Percentiles rank a stretch among this genome's conserved stretches.
phyloP scores from a whole-genome alignment of 2,329 filamentous ascomycete species.

The Verticillium klebahnii region DNA sequence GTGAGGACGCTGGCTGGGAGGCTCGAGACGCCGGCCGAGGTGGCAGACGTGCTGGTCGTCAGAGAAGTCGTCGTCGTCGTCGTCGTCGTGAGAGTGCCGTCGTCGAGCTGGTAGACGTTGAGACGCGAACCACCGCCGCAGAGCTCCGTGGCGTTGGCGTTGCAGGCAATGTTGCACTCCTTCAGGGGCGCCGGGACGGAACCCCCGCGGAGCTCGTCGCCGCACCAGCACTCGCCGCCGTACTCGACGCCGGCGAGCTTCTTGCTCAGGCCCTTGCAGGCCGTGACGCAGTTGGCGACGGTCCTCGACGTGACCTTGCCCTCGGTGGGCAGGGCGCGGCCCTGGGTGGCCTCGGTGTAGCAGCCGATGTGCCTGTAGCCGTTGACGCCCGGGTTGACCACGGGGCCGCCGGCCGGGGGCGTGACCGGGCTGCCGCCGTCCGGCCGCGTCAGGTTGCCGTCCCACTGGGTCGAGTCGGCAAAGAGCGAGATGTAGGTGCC shows the following conservation, averaged over 20 bases:
- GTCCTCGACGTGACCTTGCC: neutral
- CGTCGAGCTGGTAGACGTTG: slow-evolving; percentile 26
- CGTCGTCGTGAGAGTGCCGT: neutral
- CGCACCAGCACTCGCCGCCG: slow-evolving; percentile 33
- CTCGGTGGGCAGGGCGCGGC: slow-evolving; percentile 20
- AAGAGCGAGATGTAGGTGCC: slow-evolving; percentile 44
- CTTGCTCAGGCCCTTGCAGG: slow-evolving; percentile 20
- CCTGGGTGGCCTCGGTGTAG: slow-evolving; percentile 24
- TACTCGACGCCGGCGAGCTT: slow-evolving; percentile 29
- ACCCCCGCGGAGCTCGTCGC: slow-evolving; percentile 19
- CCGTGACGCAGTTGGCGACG: slow-evolving; percentile 7
- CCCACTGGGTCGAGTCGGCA: slow-evolving; percentile 24
- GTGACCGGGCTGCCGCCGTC: slow-evolving; percentile 7
- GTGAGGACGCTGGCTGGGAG: slow-evolving; percentile 1
- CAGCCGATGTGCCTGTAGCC: slow-evolving; percentile 22
- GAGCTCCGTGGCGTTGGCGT: slow-evolving; percentile 26
- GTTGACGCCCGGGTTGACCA: slow-evolving; percentile 29
- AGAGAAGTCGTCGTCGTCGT: neutral
- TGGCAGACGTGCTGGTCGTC: neutral
- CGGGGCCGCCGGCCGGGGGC: slow-evolving; percentile 15
- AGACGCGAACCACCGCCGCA: slow-evolving; percentile 28
- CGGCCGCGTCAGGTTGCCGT: slow-evolving; percentile 17
- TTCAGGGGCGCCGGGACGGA: slow-evolving; percentile 20
- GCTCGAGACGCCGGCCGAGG: neutral
- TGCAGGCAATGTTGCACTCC: slow-evolving; percentile 28